These are phyloP conservation scores for Salvia hispanica DNA, from an alignment of 257 asterid species.

Conservation along the genomic window DNA sequence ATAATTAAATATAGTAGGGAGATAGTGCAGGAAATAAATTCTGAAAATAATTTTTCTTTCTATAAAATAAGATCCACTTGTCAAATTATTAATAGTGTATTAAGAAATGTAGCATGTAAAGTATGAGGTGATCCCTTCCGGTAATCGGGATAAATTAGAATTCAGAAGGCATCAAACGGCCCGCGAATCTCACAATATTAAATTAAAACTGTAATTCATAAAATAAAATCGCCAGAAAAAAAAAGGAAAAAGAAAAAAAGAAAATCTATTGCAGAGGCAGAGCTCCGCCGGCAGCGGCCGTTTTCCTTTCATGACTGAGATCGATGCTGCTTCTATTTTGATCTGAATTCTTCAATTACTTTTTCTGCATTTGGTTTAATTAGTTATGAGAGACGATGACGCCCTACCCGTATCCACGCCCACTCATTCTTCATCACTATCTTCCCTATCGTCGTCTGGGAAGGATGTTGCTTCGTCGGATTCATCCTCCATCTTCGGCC, in stretches of 20 bases:
- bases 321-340: slow-evolving; percentile 11
- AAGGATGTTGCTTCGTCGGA: slow-evolving; percentile 39
- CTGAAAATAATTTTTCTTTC: no score
- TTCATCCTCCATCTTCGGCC: slow-evolving; percentile 39
- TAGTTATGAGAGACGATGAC: slow-evolving; percentile 68
- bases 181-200: background rate
- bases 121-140: no score
- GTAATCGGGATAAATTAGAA: background rate
- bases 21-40: no score
- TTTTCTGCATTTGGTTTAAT: background rate
- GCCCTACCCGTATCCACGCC: slow-evolving; percentile 74
- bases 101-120: no score
- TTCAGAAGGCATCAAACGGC: background rate
- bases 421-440: slow-evolving; percentile 38
- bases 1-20: no score
- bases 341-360: slow-evolving; percentile 23
- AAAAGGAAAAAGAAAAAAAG: background rate
- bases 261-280: slow-evolving; percentile 16
- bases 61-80: no score
- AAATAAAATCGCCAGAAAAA: background rate
- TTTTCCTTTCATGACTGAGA: slow-evolving; percentile 27
- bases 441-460: slow-evolving; percentile 34
- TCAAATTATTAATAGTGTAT: no score
- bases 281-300: slow-evolving; percentile 36
- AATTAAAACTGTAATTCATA: background rate